A percentile compares a stretch with the other conserved stretches of the same genome.
These are phyloP conservation scores for Capsicum baccatum DNA, from an alignment of 257 asterid genomes.

Conservation along the genomic window DNA sequence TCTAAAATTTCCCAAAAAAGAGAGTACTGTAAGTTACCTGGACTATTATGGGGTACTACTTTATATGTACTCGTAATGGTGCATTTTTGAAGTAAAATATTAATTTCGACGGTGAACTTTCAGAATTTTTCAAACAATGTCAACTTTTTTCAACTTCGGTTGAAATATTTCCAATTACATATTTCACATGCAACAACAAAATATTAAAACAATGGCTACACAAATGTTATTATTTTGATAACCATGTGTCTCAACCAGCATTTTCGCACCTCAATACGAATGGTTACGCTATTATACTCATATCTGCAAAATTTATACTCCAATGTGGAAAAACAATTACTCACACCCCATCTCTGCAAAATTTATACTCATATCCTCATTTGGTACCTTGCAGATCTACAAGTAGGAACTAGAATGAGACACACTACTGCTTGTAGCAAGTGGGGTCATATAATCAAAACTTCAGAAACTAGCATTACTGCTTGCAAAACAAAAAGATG, in stretches of 20 bases:
- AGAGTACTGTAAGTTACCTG: too few species aligned
- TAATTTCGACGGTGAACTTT: not conserved
- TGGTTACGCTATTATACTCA: too few species aligned
- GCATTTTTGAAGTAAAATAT: too few species aligned
- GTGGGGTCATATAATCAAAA: not conserved
- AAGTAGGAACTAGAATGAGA: conserved; percentile 4
- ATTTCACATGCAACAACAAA: not conserved
- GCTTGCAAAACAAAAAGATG: not conserved
- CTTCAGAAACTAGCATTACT: not conserved
- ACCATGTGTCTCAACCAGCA: too few species aligned
- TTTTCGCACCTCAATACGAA: too few species aligned
- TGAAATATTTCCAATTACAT: not conserved
- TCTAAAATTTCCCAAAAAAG: too few species aligned
- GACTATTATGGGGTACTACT: not conserved
- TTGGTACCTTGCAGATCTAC: not conserved
- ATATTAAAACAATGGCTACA: not conserved
- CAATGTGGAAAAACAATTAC: too few species aligned
- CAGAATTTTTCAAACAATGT: not conserved
- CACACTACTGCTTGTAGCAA: not conserved
- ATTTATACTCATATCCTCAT: too few species aligned
- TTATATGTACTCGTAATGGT: not conserved
- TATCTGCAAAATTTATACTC: too few species aligned
- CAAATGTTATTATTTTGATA: too few species aligned
- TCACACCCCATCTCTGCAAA: too few species aligned
- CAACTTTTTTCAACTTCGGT: not conserved